These are phyloP conservation scores for Heracleum sosnowskyi DNA, from an alignment of 129 eudicot genomes.

Conservation along the genomic window DNA sequence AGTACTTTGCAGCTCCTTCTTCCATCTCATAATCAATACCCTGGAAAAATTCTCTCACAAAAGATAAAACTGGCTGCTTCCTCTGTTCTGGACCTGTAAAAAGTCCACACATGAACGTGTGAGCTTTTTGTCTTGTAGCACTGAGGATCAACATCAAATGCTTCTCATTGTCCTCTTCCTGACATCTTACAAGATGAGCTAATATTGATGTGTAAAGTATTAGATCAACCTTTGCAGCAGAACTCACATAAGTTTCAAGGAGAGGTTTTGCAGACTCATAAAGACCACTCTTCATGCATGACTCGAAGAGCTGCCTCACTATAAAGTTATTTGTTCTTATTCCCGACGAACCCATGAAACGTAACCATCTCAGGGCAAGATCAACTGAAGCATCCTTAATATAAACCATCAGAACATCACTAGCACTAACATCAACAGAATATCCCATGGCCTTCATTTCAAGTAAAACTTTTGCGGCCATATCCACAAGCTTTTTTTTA, in stretches of 20 bases:
- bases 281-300: slow-evolving; percentile 91
- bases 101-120: slow-evolving; percentile 84
- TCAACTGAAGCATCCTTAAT: slow-evolving; percentile 87
- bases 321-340: slow-evolving; percentile 88
- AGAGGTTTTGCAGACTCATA: slow-evolving; percentile 96
- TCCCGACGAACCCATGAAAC: slow-evolving; percentile 90
- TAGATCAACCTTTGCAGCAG: slow-evolving; percentile 89
- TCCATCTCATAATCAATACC: slow-evolving; percentile 86
- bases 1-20: slow-evolving; percentile 88
- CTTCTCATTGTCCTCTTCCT: slow-evolving; percentile 77
- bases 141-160: slow-evolving; percentile 83
- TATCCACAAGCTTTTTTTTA: slow-evolving; percentile 83
- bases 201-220: slow-evolving; percentile 91
- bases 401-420: slow-evolving; percentile 92
- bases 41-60: slow-evolving; percentile 88
- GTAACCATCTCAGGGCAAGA: slow-evolving; percentile 85
- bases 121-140: slow-evolving; percentile 83
- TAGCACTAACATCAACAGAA: slow-evolving; percentile 83
- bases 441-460: slow-evolving; percentile 98
- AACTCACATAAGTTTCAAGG: slow-evolving; percentile 78
- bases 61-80: slow-evolving; percentile 81
- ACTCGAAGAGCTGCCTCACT: slow-evolving; percentile 82
- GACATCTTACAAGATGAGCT: slow-evolving; percentile 97
- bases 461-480: slow-evolving; percentile 81
- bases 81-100: slow-evolving; percentile 94